Evolutionary conservation across 2,329 filamentous ascomycete genomes (phyloP), one percentile per base, ranked within the genome.

Genomic region (Dactylellina parvicollis): DNA sequence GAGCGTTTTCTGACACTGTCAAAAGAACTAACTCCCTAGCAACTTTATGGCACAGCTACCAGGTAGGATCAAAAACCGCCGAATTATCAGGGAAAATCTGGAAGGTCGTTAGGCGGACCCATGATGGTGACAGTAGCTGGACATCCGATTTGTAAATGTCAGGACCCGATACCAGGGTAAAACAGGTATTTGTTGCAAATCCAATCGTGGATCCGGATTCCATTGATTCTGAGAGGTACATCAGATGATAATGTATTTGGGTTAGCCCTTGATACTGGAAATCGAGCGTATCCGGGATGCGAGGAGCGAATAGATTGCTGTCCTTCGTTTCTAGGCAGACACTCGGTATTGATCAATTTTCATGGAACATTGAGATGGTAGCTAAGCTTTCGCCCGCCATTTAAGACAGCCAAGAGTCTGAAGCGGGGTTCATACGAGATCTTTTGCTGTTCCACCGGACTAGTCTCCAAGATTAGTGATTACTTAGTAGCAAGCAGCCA

Each of bases 171-270:
- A 32, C 60, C 49, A 56, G 49, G 60, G 47, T 55, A 55, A 49
- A 65, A 18, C 36, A 20, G 16, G 52, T 42, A 38, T 18, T 32
- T 36, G 10, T 34, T 18, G 14, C 16, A 34, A 47, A 20, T 10
- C 18, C 38, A 49, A 65, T 65, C 60, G 14, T 65, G 60, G 60
- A 28, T 65, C 38, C 47, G 60, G 60, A 65, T 55, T 64, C 44
- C 42, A n/a, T 14, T 1, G 16, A 8, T 18, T 38, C 32, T 34
- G 26, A 20, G 24, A 38, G 20, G 16, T 16, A 20, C 14, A 32
- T 44, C 22, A 22, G 22, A 20, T 30, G 4, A 26, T 30, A 44
- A 36, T 20, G 12, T 1, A 18, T 38, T 64, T 65, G 38, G 60
- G 38, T 50, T 55, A 56, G 2, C 18, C n/a, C 14, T 5, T 26